Conservation (phyloP, 441 rosid species). For the Brassica hybrid region DNA sequence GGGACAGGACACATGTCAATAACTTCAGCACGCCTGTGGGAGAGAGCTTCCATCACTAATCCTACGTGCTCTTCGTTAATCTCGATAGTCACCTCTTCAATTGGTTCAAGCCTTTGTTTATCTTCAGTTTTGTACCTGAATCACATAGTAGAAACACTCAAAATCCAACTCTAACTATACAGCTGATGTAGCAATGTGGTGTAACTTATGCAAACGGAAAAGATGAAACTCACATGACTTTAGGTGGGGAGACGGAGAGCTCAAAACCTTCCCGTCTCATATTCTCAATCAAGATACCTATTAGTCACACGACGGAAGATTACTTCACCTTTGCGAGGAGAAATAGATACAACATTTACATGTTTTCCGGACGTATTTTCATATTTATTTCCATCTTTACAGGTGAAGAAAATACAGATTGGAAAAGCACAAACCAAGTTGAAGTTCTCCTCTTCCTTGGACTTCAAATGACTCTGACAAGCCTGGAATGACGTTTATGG, state of each 20-base stretch:
- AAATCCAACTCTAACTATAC: slow-evolving; percentile 11
- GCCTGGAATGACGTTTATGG: slow-evolving; percentile 92
- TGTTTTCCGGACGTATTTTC: slow-evolving; percentile 9
- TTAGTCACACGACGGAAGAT: slow-evolving; percentile 31
- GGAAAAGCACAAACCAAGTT: slow-evolving; percentile 71
- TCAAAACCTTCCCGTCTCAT: slow-evolving; percentile 99
- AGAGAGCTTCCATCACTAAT: slow-evolving; percentile 87
- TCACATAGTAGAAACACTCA: slow-evolving; percentile 33
- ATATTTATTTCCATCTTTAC: slow-evolving; percentile 9
- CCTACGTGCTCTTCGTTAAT: slow-evolving; percentile 95
- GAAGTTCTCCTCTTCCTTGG: slow-evolving; percentile 99
- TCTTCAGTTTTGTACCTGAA: slow-evolving; percentile 83
- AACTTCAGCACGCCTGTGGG: slow-evolving; percentile 88
- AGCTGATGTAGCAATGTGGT: neutral
- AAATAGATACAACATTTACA: slow-evolving; percentile 7
- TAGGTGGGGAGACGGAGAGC: slow-evolving; percentile 94
- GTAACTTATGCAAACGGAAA: slow-evolving; percentile 14
- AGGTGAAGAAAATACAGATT: slow-evolving; percentile 23
- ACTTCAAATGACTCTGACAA: slow-evolving; percentile 89
- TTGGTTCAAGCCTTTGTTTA: slow-evolving; percentile 81
- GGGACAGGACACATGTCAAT: slow-evolving; percentile 94
- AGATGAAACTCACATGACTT: slow-evolving; percentile 78
- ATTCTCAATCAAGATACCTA: slow-evolving; percentile 97
- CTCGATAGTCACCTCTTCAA: slow-evolving; percentile 95
- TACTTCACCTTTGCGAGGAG: slow-evolving; percentile 23